Conservation (phyloP, 2,329 filamentous ascomycete species). For the Pseudopyrenochaeta lycopersici region DNA sequence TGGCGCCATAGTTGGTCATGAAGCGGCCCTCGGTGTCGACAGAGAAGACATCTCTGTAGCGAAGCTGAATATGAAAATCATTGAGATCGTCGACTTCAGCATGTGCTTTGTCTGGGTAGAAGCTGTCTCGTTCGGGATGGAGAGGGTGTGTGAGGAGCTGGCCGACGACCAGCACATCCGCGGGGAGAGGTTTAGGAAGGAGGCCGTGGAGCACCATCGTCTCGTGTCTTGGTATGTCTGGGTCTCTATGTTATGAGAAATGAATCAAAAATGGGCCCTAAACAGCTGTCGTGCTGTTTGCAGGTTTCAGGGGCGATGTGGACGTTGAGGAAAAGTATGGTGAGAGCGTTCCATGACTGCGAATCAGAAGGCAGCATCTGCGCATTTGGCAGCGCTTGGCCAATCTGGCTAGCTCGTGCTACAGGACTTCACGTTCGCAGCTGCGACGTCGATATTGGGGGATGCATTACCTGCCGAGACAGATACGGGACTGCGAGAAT, state of each 20-base stretch:
- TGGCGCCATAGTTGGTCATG: constrained; percentile 49
- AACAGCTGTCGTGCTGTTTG: constrained; percentile 1
- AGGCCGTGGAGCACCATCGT: constrained; percentile 47
- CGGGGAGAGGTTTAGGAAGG: constrained; percentile 47
- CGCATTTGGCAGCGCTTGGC: constrained; percentile 27
- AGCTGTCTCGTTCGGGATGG: constrained; percentile 47
- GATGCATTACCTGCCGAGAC: constrained; percentile 7
- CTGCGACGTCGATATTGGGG: constrained; percentile 31
- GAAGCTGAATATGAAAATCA: constrained; percentile 50
- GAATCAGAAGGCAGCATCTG: constrained; percentile 27
- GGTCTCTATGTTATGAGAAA: not conserved
- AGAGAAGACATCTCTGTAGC: constrained; percentile 50
- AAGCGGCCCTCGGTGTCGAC: constrained; percentile 49
- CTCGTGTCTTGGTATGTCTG: not conserved
- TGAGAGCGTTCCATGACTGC: constrained; percentile 17
- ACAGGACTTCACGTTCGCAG: constrained; percentile 27
- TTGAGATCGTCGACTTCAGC: constrained; percentile 48
- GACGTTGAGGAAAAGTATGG: constrained; percentile 7
- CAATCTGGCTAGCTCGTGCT: constrained; percentile 27
- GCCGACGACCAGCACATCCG: constrained; percentile 44
- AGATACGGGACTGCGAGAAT: constrained; percentile 3
- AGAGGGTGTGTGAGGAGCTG: constrained; percentile 49
- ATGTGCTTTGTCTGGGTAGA: constrained; percentile 45
- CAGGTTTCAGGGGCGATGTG: constrained; percentile 3
- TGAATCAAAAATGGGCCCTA: not conserved